Base-by-base conservation (phyloP, 2,329 filamentous ascomycete species). In the Dactylellina cionopaga region DNA sequence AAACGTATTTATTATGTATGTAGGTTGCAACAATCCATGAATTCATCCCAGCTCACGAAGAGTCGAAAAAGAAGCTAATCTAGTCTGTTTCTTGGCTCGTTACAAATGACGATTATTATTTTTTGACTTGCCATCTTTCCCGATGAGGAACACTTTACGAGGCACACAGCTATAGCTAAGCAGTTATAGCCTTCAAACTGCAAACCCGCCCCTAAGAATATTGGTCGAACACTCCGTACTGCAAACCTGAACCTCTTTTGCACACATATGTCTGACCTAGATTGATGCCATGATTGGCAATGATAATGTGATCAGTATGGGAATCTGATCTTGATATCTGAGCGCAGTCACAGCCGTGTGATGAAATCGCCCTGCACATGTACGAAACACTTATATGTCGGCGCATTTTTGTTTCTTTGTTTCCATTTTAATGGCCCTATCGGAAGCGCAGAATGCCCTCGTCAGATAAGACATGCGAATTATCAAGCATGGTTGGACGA, bases 241-340 rank as follows among this genome's bases (percentile, higher is more conserved):
- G 35, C 52, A 17, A 5, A 46, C 17, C n/a, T 29, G 37, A 39
- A 29, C 27, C 29, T 62, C 41, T 19, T 71, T 47, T 35, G 19
- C 24, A 41, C n/a, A n/a, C 33, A 64, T 52, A 46, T 5, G 59
- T 65, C 54, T 72, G 59, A 65, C 59, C 52, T 65, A 72, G 47
- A 65, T 72, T 72, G 68, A 64, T 39, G 58, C 51, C 41, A 44
- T 51, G 63, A 59, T 68, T 43, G 37, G 41, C 13, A 29, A 54
- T 43, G 46, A 35, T 41, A 41, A 19, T 59, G 54, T 69, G 54
- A 60, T 60, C 52, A 44, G 31, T 33, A 22, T 59, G 19, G 27
- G 29, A 56, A 72, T 46, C 49, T 47, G 56, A 72, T 72, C 59
- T 65, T 56, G 68, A 60, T 60, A 72, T 72, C 68, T 72, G 68